Evolutionary conservation across 495 filamentous ascomycete species (phyloP).

Genomic region (Hypoxylon trugodes): DNA sequence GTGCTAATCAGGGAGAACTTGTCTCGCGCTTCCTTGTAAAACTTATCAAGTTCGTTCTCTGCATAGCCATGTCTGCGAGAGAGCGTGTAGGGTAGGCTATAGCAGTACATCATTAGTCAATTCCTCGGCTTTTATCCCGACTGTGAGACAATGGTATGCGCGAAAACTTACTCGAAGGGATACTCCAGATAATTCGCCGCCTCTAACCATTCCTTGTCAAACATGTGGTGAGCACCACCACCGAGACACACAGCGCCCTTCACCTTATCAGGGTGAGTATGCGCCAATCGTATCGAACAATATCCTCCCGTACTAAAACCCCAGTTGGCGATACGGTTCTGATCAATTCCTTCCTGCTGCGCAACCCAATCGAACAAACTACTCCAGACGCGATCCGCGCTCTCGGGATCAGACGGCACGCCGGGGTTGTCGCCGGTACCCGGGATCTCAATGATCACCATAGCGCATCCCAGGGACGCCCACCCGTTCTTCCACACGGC

Average conservation of each 20-base stretch:
- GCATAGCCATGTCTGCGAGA: slow-evolving; percentile 72
- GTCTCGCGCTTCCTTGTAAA: slow-evolving; percentile 63
- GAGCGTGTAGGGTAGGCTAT: slow-evolving; percentile 65
- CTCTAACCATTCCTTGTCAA: slow-evolving; percentile 68
- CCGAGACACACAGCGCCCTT: slow-evolving; percentile 69
- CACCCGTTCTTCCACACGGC: slow-evolving; percentile 69
- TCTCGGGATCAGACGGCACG: slow-evolving; percentile 50
- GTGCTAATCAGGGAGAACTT: slow-evolving; percentile 73
- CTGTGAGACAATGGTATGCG: not conserved
- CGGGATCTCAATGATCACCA: slow-evolving; percentile 72
- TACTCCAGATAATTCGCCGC: slow-evolving; percentile 73
- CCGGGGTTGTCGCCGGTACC: slow-evolving; percentile 79
- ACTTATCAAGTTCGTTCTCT: slow-evolving; percentile 57
- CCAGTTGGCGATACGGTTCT: slow-evolving; percentile 65
- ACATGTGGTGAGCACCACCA: slow-evolving; percentile 72
- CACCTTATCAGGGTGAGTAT: slow-evolving; percentile 68
- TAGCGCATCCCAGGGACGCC: slow-evolving; percentile 61
- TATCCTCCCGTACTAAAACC: slow-evolving; percentile 76
- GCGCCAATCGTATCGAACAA: slow-evolving; percentile 72
- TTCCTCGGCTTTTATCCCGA: not conserved
- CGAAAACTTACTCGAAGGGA: slow-evolving; percentile 67
- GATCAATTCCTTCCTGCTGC: slow-evolving; percentile 59
- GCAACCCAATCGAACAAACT: slow-evolving; percentile 72
- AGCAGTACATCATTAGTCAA: not conserved
- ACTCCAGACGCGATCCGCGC: slow-evolving; percentile 63